These are phyloP conservation scores for Camillea tinctor DNA, from an alignment of 2,329 filamentous ascomycete genomes.

Conservation along the genomic window DNA sequence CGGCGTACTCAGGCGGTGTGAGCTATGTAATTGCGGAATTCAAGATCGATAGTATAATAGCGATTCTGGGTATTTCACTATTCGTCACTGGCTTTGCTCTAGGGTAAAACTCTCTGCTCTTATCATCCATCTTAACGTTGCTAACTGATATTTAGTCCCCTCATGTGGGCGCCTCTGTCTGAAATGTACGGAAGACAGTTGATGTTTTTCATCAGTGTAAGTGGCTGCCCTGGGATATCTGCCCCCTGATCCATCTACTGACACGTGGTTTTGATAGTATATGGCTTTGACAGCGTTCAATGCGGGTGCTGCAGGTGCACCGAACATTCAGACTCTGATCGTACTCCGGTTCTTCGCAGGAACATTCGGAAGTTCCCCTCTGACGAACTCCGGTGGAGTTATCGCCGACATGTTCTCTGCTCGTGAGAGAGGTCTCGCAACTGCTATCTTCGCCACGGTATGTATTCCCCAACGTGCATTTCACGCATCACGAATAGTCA, in stretches of 20 bases:
- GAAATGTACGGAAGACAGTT: constrained; percentile 59
- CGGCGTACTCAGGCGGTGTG: constrained; percentile 62
- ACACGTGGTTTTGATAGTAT: constrained; percentile 33
- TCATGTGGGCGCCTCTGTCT: constrained; percentile 65
- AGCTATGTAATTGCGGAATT: constrained; percentile 55
- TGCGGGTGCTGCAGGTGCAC: constrained; percentile 51
- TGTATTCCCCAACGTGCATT: constrained; percentile 2
- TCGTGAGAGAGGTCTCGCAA: constrained; percentile 51
- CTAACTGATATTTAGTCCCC: constrained; percentile 36
- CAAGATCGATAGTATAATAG: constrained; percentile 44
- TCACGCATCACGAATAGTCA: neutral
- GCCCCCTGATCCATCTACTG: neutral
- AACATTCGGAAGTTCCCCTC: constrained; percentile 54
- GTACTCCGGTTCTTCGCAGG: constrained; percentile 62
- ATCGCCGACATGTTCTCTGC: constrained; percentile 58
- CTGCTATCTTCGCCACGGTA: constrained; percentile 60
- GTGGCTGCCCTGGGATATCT: neutral
- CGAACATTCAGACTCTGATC: constrained; percentile 54
- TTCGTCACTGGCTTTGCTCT: constrained; percentile 56
- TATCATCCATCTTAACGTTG: constrained; percentile 52
- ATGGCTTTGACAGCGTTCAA: constrained; percentile 57
- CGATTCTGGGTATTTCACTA: constrained; percentile 52
- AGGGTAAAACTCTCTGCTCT: constrained; percentile 46
- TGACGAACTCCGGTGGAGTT: constrained; percentile 58
- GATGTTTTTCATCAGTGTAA: constrained; percentile 50